Evolutionary conservation across 2,329 filamentous ascomycete genomes (phyloP), one percentile per base, ranked within the genome.

Genomic region (Amphichorda felina): DNA sequence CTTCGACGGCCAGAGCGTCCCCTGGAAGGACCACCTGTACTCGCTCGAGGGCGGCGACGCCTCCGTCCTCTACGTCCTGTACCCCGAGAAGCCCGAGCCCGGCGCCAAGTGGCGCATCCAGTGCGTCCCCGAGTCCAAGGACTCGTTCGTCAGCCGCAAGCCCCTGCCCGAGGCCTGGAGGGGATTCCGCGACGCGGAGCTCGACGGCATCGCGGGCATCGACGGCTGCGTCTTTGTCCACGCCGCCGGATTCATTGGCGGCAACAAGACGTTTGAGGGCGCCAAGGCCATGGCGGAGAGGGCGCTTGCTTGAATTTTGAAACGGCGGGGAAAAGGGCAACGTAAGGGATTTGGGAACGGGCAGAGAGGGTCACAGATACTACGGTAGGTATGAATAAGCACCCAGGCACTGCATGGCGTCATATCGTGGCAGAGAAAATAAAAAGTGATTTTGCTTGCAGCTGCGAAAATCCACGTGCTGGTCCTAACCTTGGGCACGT

Each of bases 201-300:
- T 98, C 36, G 85, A 89, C 56, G 70, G 72, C 46, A 68, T 87
- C 13, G 63, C 72, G 17, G 77, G 79, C 25, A 66, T 86, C 19
- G 64, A 66, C 5, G 85, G 88, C 6, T 79, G 84, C 42, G 79
- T 98, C 19, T 98, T 98, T 55, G 82, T 95, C 21, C 91, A 98
- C 55, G 88, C 88, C 4, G 80, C 82, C 36, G 91, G 91, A 19
- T 98, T 98, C 62, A 96, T 96, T 52, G 91, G 91, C 14, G 91
- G 91, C 3, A 93, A 95, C 61, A 81, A 83, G 68, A 93, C 82
- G 0, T 91, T 83, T 50, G 85, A 94, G 41, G 91, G 91, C 21
- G 88, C 78, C 18, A 72, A 85, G 55, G 75, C 78, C 39, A 94
- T 96, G 86, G 87, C 88, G 4, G 61, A 70, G 56, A 85, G 82